Base-by-base conservation (phyloP, 768 basidiomycete species). In the Auricularia sp. region DNA sequence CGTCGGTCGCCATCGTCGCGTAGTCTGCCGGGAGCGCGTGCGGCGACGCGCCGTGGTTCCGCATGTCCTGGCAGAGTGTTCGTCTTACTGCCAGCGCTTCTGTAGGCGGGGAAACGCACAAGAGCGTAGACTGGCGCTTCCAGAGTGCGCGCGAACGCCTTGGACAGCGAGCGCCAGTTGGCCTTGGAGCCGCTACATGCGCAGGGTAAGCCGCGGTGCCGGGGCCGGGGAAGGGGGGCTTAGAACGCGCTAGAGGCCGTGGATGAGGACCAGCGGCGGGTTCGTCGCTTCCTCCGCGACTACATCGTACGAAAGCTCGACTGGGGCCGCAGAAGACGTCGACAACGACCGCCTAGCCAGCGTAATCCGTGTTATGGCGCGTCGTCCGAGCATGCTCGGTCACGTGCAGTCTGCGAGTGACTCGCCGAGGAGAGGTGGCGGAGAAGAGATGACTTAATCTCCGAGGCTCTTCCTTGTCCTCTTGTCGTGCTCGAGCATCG, bases 31-130 rank as follows among this genome's bases (percentile, higher is more conserved):
- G 86, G 11, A 75, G 76, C 18, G 77, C 79, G 72, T 93, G 92
- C 0, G 90, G 91, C 0, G 92, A 93, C 18, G 80, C 73, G 1
- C 94, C 94, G 68, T 95, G 93, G 70, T 96, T 97, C n/a, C 94
- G 80, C 29, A 96, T 78, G 73, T 97, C 90, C 90, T 91, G 54
- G 65, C 36, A 56, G 16, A 51, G 56, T 0, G 14, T 16, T 16
- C 23, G 0, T 16, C 43, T 0, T 0, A 18, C 3, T 44, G 43
- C 0, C 11, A 44, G 43, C 43, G 11, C 4, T 2, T 29, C 29
- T 29, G 29, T 29, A 29, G 29, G 29, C 29, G 29, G 5, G 11
- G 16, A 0, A 1, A 73, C 80, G 68, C 64, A 87, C 93, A 44
- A 96, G 74, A 2, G 87, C 78, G 70, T 92, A 93, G 21, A 96